Conservation (phyloP, 1,284 basidiomycete genomes). For the Athelia sp. region DNA sequence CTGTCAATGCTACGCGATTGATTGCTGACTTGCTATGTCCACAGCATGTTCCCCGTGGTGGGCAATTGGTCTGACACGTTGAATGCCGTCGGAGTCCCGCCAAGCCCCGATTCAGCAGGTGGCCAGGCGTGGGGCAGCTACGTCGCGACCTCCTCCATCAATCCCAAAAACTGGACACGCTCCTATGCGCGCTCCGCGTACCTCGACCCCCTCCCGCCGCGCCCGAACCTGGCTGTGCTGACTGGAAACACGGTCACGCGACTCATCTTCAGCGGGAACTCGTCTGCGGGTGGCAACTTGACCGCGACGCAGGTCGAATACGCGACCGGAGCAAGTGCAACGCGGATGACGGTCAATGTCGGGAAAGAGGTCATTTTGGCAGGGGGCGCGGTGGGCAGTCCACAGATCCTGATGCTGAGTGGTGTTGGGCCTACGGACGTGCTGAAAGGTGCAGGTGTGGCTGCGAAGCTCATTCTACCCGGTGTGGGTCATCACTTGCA, state of each 20-base stretch:
- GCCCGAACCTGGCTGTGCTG: conserved; percentile 61
- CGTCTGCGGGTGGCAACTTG: conserved; percentile 26
- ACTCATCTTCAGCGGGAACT: conserved; percentile 46
- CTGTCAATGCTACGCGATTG: neutral
- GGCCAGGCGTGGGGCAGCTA: conserved; percentile 49
- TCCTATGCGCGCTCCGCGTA: conserved; percentile 68
- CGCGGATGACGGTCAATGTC: conserved; percentile 35
- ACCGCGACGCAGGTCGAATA: conserved; percentile 58
- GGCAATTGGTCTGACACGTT: conserved; percentile 50
- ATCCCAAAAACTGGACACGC: conserved; percentile 60
- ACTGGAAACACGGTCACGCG: conserved; percentile 54
- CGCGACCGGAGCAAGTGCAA: conserved; percentile 27
- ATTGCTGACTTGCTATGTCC: neutral
- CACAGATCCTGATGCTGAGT: conserved; percentile 65
- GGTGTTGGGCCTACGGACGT: conserved; percentile 66
- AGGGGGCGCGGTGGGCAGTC: conserved; percentile 60
- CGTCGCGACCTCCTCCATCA: conserved; percentile 61
- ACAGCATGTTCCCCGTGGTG: conserved; percentile 41
- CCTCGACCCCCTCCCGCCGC: conserved; percentile 55
- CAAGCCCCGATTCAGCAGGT: conserved; percentile 37
- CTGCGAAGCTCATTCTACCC: conserved; percentile 45
- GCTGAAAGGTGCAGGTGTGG: conserved; percentile 47
- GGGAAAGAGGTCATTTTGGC: conserved; percentile 57
- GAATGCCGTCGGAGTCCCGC: conserved; percentile 36
- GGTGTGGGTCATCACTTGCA: conserved; percentile 77